Evolutionary conservation across 352 stramenopile species (phyloP).

Genomic region (Pseudoperonospora humuli): DNA sequence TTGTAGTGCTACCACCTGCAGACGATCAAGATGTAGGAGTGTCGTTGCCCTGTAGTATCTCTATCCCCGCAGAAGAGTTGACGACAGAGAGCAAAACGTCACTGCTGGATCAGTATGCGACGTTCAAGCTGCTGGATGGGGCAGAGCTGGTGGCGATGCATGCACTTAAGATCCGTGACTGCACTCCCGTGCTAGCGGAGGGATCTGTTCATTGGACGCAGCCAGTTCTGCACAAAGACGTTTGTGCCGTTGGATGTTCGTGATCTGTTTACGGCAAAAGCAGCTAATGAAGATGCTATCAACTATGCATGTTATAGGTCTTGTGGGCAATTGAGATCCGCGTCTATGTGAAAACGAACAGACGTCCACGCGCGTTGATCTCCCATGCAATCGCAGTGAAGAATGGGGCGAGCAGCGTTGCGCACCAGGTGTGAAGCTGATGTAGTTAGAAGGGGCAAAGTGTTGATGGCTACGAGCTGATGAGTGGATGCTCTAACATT

Average conservation of each 20-base stretch:
- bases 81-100: slow-evolving; percentile 25
- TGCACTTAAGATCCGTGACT: slow-evolving; percentile 33
- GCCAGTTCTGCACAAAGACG: slow-evolving; percentile 21
- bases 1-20: slow-evolving; percentile 11
- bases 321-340: slow-evolving; percentile 25
- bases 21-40: slow-evolving; percentile 9
- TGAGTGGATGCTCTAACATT: neutral
- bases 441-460: neutral
- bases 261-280: neutral
- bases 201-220: slow-evolving; percentile 37
- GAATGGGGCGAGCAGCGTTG: slow-evolving; percentile 27
- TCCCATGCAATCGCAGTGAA: slow-evolving; percentile 32
- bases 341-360: slow-evolving; percentile 34
- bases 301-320: slow-evolving; percentile 10
- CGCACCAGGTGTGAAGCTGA: slow-evolving; percentile 27
- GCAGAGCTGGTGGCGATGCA: slow-evolving; percentile 26
- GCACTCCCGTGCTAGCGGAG: slow-evolving; percentile 40
- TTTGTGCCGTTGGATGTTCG: slow-evolving; percentile 9
- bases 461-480: no score
- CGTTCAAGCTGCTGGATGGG: slow-evolving; percentile 32
- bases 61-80: slow-evolving; percentile 20
- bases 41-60: slow-evolving; percentile 32
- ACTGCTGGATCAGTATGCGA: slow-evolving; percentile 30
- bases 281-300: neutral
- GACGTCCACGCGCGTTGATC: slow-evolving; percentile 38